A percentile compares a stretch with the other conserved stretches of the same genome.
These are phyloP conservation scores for Umbilicus rupestris DNA, from an alignment of 164 flowering plant species.

Conservation along the genomic window DNA sequence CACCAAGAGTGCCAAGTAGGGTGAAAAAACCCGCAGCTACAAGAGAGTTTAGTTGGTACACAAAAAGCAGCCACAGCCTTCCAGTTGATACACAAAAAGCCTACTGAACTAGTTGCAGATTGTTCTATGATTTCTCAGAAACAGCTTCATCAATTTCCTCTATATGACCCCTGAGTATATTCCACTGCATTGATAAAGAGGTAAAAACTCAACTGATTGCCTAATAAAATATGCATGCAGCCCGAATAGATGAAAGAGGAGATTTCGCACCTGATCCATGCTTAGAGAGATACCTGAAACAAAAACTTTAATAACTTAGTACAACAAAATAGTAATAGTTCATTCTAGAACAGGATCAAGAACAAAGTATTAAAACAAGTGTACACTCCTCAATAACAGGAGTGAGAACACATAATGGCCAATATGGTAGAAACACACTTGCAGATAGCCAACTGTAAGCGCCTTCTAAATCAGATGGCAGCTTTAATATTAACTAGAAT, in stretches of 20 bases:
- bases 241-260: neutral
- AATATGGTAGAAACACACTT: neutral
- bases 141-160: conserved; percentile 6
- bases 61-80: neutral
- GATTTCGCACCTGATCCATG: conserved; percentile 3
- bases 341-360: neutral
- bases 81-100: neutral
- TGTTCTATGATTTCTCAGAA: neutral
- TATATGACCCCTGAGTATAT: conserved; percentile 3
- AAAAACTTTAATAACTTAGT: neutral
- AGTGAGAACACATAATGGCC: neutral
- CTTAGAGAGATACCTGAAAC: neutral
- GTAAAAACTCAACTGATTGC: neutral
- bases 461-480: neutral
- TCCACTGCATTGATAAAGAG: conserved; percentile 1
- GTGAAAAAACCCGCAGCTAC: neutral
- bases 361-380: neutral
- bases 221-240: neutral
- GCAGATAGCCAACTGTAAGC: neutral
- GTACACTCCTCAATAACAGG: neutral
- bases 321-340: neutral
- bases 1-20: neutral
- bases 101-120: neutral
- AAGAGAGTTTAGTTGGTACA: neutral
- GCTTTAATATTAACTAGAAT: neutral